Conservation (phyloP, 31 red algal species). For the Pterothamnion heteromorphum region DNA sequence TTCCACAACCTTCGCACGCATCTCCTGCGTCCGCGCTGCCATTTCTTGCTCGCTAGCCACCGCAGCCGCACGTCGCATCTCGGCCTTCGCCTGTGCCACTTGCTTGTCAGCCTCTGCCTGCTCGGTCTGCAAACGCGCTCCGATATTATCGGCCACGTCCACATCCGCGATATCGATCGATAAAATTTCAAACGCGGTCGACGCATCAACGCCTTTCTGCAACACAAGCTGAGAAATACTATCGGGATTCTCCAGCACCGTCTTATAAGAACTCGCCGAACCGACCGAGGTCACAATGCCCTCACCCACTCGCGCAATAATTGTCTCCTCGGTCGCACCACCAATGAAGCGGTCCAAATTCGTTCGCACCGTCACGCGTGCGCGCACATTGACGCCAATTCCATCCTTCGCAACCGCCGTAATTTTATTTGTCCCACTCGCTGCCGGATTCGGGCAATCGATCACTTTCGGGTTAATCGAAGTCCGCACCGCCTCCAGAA, state of each 20-base stretch:
- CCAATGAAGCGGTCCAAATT: not conserved
- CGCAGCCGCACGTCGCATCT: conserved; percentile 11
- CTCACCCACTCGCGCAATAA: conserved; percentile 38
- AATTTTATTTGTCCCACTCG: not conserved
- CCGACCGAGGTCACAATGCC: conserved; percentile 31
- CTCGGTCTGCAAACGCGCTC: not conserved
- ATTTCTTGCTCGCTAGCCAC: conserved; percentile 39
- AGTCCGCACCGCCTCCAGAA: conserved; percentile 10
- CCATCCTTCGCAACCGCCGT: conserved; percentile 19
- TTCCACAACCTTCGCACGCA: conserved; percentile 26
- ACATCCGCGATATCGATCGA: conserved; percentile 45
- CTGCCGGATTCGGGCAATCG: not conserved
- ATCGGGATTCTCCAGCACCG: conserved; percentile 18
- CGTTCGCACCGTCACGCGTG: not conserved
- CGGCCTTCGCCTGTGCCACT: conserved; percentile 25
- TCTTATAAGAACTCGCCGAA: not conserved
- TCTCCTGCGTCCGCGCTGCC: conserved; percentile 1
- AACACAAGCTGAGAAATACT: conserved; percentile 28
- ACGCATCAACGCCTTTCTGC: not conserved
- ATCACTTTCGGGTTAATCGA: conserved; percentile 8
- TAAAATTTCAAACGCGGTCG: conserved; percentile 35
- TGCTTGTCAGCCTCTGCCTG: conserved; percentile 37
- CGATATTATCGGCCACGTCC: conserved; percentile 30
- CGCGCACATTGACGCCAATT: not conserved
- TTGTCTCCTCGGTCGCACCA: conserved; percentile 15